Conservation (phyloP, 805 yeast genomes). For the Wickerhamomyces subpelliculosus region DNA sequence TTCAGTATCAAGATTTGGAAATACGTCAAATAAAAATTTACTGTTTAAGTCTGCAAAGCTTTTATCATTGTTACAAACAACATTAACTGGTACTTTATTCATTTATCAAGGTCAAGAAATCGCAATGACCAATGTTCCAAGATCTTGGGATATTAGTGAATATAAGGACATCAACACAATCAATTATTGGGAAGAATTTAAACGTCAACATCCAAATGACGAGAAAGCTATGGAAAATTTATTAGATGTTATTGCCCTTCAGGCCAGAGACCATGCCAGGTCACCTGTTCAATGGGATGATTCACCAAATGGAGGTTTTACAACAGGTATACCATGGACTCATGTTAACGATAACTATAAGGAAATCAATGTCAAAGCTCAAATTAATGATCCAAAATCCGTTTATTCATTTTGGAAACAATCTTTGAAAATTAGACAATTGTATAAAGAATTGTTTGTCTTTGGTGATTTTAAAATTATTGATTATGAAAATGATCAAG, state of each 20-base stretch:
- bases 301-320: conserved; percentile 39
- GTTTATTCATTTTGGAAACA: conserved; percentile 39
- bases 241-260: conserved; percentile 27
- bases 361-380: conserved; percentile 41
- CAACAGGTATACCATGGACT: conserved; percentile 47
- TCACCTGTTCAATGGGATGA: conserved; percentile 52
- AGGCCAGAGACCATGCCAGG: conserved; percentile 48
- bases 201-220: conserved; percentile 18
- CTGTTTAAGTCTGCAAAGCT: conserved; percentile 39
- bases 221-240: conserved; percentile 23
- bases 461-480: conserved; percentile 39
- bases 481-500: conserved; percentile 35
- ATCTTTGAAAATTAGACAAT: conserved; percentile 36
- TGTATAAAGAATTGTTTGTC: conserved; percentile 34
- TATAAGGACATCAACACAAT: conserved; percentile 44
- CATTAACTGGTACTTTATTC: conserved; percentile 49
- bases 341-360: conserved; percentile 41
- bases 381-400: conserved; percentile 38
- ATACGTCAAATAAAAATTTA: conserved; percentile 26
- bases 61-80: conserved; percentile 35
- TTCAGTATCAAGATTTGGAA: conserved; percentile 46
- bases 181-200: conserved; percentile 32
- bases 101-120: conserved; percentile 59
- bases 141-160: conserved; percentile 39
- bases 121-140: conserved; percentile 42